Base-by-base conservation (phyloP, 2,329 filamentous ascomycete species). In the Cladosporium halotolerans region DNA sequence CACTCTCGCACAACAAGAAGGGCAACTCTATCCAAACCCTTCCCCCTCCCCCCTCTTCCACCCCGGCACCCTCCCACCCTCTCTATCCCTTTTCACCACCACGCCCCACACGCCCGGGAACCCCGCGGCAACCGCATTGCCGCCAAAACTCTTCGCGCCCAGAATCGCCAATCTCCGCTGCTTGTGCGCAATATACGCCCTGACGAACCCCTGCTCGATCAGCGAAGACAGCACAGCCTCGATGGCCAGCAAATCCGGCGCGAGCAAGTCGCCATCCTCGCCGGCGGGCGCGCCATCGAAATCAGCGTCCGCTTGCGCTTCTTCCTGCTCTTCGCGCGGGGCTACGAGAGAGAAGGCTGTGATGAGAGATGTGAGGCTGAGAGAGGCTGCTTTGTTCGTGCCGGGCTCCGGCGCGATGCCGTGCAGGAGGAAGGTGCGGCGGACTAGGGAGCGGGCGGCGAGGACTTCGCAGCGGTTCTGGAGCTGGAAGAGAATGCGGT, bases 121-220 rank as follows among this genome's bases (percentile, higher is more conserved):
- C 0, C 88, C 88, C 1, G 85, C 86, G 33, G 76, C 75, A 16
- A 88, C 70, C 0, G 85, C 79, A 19, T 81, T 79, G 4, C 73
- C 70, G 7, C 74, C 68, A 19, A 66, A 67, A 52, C 62, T 64
- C 56, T 84, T 86, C 19, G 87, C 83, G 2, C 91, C 90, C 49
- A 86, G 82, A 41, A 96, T 88, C 10, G 89, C 90, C 64, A 96
- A 90, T 45, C 87, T 84, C 41, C 80, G 79, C 64, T 84, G 83
- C 23, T 80, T 80, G 63, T 95, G 89, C 13, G 87, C 88, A 28
- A 96, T 79, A 64, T 91, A 96, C 1, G 91, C 92, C 60, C 85
- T 83, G 66, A 96, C 76, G 19, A 96, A 74, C 0, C 87, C 88
- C 69, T 95, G 88, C 46, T 86, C 82, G 16, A 95, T 80, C 10